Evolutionary conservation across 441 rosid genomes (phyloP).

Genomic region (Melastoma candidum): DNA sequence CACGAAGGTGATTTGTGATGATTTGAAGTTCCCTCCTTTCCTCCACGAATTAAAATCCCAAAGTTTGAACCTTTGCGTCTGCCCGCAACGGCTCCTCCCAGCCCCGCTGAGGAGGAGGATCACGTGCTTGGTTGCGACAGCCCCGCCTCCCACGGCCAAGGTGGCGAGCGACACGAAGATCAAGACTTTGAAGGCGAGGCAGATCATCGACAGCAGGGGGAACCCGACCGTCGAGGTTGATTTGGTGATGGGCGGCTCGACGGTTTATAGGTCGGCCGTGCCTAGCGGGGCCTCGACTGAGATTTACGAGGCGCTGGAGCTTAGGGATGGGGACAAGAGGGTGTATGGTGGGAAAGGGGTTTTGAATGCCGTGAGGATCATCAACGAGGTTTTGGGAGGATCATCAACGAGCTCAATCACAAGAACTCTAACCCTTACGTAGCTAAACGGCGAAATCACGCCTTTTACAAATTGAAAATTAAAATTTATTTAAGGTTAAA

Average conservation of each 20-base stretch:
- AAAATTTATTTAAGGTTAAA: no score
- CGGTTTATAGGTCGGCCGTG: conserved; percentile 75
- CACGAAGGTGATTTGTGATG: no score
- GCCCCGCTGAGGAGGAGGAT: conserved; percentile 22
- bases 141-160: conserved; percentile 14
- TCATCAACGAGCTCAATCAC: no score
- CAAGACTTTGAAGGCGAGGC: conserved; percentile 78
- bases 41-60: neutral
- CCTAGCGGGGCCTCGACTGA: conserved; percentile 98
- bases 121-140: conserved; percentile 43
- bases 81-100: conserved; percentile 9
- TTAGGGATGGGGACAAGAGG: conserved; percentile 73
- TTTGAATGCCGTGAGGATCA: conserved; percentile 55
- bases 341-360: conserved; percentile 95
- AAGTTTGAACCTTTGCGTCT: conserved; percentile 5
- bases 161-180: conserved; percentile 36
- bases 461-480: no score
- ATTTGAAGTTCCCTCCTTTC: no score
- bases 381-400: conserved; percentile 47
- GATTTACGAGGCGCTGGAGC: conserved; percentile 90
- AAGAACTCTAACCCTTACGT: no score
- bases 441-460: no score
- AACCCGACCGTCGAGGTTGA: conserved; percentile 97
- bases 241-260: conserved; percentile 25
- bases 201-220: conserved; percentile 94